Conservation (phyloP, 208 protist species). For the Porcisia deanei region DNA sequence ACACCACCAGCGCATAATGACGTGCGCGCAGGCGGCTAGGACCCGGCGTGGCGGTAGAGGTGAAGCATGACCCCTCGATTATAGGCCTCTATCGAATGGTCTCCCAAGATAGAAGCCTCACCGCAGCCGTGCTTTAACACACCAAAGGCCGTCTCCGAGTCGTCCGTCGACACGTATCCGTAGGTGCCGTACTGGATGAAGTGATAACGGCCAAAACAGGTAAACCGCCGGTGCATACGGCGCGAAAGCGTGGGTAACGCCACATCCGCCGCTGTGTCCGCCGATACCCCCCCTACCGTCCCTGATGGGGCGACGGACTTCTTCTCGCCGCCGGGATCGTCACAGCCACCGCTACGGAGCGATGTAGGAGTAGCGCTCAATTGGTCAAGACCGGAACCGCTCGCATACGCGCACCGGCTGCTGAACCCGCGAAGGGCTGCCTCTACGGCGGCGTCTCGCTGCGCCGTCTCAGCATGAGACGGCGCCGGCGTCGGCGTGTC, state of each 20-base stretch:
- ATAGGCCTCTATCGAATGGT: conserved; percentile 71
- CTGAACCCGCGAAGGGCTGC: conserved; percentile 16
- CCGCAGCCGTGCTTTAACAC: conserved; percentile 58
- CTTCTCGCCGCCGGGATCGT: not conserved
- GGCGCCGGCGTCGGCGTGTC: conserved; percentile 7
- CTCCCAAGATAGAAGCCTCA: conserved; percentile 26
- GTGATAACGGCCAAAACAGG: conserved; percentile 77
- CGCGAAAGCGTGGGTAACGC: conserved; percentile 9
- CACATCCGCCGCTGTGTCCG: conserved; percentile 15
- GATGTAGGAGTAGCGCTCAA: not conserved
- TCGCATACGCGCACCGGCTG: not conserved
- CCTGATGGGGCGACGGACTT: not conserved
- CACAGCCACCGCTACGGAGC: not conserved
- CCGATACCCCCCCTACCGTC: not conserved
- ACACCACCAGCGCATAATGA: not conserved
- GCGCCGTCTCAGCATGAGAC: not conserved
- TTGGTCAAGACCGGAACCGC: not conserved
- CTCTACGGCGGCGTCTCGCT: conserved; percentile 31
- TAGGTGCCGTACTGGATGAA: conserved; percentile 51
- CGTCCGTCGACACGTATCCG: conserved; percentile 60
- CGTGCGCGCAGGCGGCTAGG: not conserved
- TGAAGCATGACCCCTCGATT: conserved; percentile 66
- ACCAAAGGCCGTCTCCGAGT: conserved; percentile 64
- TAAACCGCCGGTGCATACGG: conserved; percentile 57
- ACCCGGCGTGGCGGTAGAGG: conserved; percentile 38